Conservation (phyloP, 2,329 filamentous ascomycete species). For the Pyrenophora tritici-repentis region DNA sequence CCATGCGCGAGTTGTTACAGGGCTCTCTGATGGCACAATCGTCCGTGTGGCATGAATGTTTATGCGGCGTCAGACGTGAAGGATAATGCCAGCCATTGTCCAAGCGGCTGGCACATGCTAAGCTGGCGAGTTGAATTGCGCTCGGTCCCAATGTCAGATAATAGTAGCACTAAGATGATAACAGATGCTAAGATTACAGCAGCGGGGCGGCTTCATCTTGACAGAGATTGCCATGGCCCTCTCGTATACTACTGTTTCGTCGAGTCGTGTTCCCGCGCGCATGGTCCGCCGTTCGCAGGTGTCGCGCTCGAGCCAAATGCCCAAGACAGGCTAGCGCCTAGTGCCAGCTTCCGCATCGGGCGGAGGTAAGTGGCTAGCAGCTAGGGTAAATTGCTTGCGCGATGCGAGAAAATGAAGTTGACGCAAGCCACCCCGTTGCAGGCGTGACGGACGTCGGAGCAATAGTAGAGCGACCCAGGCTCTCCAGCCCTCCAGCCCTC, state of each 20-base stretch:
- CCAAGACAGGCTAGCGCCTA: not conserved
- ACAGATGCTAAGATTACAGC: slow-evolving; percentile 1
- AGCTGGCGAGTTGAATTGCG: slow-evolving; percentile 2
- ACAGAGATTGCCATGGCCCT: not conserved
- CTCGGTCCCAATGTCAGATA: not conserved
- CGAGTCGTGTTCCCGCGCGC: slow-evolving; percentile 7
- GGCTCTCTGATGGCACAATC: no score
- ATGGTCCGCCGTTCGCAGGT: slow-evolving; percentile 11
- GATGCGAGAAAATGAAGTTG: slow-evolving; percentile 5
- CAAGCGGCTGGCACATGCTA: slow-evolving; percentile 1
- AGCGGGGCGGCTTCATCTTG: slow-evolving; percentile 11
- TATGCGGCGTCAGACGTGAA: not conserved
- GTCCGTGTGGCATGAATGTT: not conserved
- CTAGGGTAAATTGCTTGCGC: slow-evolving; percentile 14
- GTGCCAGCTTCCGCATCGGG: not conserved
- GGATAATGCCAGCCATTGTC: not conserved
- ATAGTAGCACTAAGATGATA: not conserved
- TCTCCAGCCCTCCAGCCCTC: no score
- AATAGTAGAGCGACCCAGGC: no score
- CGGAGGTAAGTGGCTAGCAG: not conserved
- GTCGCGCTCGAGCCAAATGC: not conserved
- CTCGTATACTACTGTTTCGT: not conserved
- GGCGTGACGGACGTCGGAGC: not conserved
- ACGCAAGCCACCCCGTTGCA: slow-evolving; percentile 23
- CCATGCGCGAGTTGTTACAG: no score